A percentile compares a stretch with the other conserved stretches of the same genome.
Evolutionary conservation across 805 yeast genomes (phyloP).

Genomic region (Cephaloascus fragrans): DNA sequence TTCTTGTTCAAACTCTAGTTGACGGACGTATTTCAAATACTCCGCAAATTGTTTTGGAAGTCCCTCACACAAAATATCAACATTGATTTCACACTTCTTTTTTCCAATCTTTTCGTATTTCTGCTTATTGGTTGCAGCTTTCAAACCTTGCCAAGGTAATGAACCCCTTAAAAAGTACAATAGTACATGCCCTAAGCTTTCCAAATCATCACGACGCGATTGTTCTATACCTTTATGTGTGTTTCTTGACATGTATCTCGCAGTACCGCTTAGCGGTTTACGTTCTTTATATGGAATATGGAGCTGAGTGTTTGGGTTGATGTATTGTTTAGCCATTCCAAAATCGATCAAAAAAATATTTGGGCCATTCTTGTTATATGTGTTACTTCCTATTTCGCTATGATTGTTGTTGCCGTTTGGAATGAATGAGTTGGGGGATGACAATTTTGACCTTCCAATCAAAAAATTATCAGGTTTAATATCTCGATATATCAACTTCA

Average conservation of each 20-base stretch:
- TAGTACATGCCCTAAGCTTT: slow-evolving; percentile 74
- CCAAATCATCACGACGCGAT: slow-evolving; percentile 75
- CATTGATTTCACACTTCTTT: slow-evolving; percentile 62
- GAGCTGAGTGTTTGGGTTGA: slow-evolving; percentile 71
- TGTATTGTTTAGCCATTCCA: slow-evolving; percentile 81
- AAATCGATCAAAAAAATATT: slow-evolving; percentile 55
- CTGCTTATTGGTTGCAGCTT: slow-evolving; percentile 77
- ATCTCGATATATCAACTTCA: slow-evolving; percentile 89
- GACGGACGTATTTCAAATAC: slow-evolving; percentile 59
- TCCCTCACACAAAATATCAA: slow-evolving; percentile 50
- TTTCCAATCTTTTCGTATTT: slow-evolving; percentile 81
- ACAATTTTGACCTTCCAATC: slow-evolving; percentile 85
- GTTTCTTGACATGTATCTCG: slow-evolving; percentile 80
- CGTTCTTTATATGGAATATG: slow-evolving; percentile 79
- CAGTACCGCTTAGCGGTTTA: slow-evolving; percentile 76
- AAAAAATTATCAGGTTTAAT: slow-evolving; percentile 96
- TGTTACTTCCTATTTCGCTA: too few relatives aligned
- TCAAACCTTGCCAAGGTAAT: slow-evolving; percentile 86
- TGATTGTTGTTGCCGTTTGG: slow-evolving; percentile 79
- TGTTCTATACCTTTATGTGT: slow-evolving; percentile 85
- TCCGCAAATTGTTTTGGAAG: slow-evolving; percentile 70
- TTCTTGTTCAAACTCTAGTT: slow-evolving; percentile 65
- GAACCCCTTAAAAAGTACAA: slow-evolving; percentile 71
- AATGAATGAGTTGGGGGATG: too few relatives aligned
- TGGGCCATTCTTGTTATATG: too few relatives aligned